Evolutionary conservation across 495 filamentous ascomycete genomes (phyloP).

Genomic region (Lasiosphaeria miniovina): DNA sequence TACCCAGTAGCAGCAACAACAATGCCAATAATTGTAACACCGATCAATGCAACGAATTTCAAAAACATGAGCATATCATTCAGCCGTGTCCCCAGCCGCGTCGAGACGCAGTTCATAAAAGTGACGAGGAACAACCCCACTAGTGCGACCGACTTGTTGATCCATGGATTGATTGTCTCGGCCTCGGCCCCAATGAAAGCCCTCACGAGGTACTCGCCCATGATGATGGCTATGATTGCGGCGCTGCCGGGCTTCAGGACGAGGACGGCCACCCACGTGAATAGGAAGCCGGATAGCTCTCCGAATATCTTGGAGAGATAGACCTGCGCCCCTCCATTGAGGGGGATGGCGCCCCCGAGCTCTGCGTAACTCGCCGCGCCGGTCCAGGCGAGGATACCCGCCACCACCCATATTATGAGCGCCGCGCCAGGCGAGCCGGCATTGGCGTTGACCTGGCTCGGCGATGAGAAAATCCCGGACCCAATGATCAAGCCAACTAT

Average conservation of each 20-base stretch:
- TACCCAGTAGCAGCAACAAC: slow-evolving; percentile 85
- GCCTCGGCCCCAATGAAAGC: slow-evolving; percentile 79
- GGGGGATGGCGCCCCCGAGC: slow-evolving; percentile 88
- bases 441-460: slow-evolving; percentile 89
- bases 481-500: slow-evolving; percentile 93
- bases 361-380: slow-evolving; percentile 95
- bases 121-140: slow-evolving; percentile 73
- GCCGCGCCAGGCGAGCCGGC: slow-evolving; percentile 90
- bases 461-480: slow-evolving; percentile 95
- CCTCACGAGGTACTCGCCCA: slow-evolving; percentile 92
- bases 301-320: slow-evolving; percentile 96
- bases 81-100: slow-evolving; percentile 76
- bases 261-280: slow-evolving; percentile 92
- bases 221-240: slow-evolving; percentile 95
- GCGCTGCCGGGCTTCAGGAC: slow-evolving; percentile 91
- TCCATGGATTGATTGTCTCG: slow-evolving; percentile 73
- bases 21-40: slow-evolving; percentile 82
- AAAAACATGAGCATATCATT: slow-evolving; percentile 94
- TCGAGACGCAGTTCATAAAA: slow-evolving; percentile 84
- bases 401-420: slow-evolving; percentile 84
- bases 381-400: slow-evolving; percentile 91
- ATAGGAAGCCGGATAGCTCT: slow-evolving; percentile 85
- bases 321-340: slow-evolving; percentile 91
- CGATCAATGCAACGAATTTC: slow-evolving; percentile 87
- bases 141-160: slow-evolving; percentile 85